Evolutionary conservation across 352 stramenopile genomes (phyloP).

Genomic region (Phytophthora pluvialis): DNA sequence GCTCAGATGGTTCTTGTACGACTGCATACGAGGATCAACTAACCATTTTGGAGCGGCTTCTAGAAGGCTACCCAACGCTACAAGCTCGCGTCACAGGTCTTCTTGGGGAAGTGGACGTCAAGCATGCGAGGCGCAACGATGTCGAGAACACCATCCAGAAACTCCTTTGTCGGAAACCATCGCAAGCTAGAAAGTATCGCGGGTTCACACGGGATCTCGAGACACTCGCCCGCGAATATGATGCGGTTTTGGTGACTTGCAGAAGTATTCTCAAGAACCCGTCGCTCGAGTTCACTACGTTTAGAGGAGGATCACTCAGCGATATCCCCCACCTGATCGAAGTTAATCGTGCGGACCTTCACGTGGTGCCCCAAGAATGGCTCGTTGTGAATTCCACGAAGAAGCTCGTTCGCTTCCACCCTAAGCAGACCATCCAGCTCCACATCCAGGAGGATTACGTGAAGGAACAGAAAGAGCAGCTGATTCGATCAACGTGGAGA

Average conservation of each 20-base stretch:
- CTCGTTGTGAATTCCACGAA: slow-evolving; percentile 57
- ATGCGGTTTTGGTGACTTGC: slow-evolving; percentile 18
- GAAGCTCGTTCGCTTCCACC: slow-evolving; percentile 48
- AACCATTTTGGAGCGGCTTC: slow-evolving; percentile 13
- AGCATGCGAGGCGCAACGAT: slow-evolving; percentile 32
- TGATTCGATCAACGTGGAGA: slow-evolving; percentile 49
- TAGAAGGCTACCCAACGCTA: slow-evolving; percentile 33
- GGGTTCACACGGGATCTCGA: slow-evolving; percentile 31
- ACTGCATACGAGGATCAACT: not conserved
- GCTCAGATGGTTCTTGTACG: not conserved
- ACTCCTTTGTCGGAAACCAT: slow-evolving; percentile 16
- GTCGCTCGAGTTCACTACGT: slow-evolving; percentile 33
- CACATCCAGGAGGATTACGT: slow-evolving; percentile 43
- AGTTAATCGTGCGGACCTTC: slow-evolving; percentile 30
- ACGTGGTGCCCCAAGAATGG: slow-evolving; percentile 44
- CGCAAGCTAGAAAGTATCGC: slow-evolving; percentile 21
- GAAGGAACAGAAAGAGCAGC: slow-evolving; percentile 36
- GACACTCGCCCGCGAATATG: slow-evolving; percentile 25
- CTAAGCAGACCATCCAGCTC: slow-evolving; percentile 44
- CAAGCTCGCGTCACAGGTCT: slow-evolving; percentile 5
- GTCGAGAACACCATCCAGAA: slow-evolving; percentile 31
- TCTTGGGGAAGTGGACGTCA: slow-evolving; percentile 31
- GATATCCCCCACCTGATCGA: slow-evolving; percentile 41
- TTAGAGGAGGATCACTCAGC: slow-evolving; percentile 33
- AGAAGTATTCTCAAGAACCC: slow-evolving; percentile 23